These are phyloP conservation scores for Thalassiosira mediterranea DNA, from an alignment of 352 stramenopile genomes.

Conservation along the genomic window DNA sequence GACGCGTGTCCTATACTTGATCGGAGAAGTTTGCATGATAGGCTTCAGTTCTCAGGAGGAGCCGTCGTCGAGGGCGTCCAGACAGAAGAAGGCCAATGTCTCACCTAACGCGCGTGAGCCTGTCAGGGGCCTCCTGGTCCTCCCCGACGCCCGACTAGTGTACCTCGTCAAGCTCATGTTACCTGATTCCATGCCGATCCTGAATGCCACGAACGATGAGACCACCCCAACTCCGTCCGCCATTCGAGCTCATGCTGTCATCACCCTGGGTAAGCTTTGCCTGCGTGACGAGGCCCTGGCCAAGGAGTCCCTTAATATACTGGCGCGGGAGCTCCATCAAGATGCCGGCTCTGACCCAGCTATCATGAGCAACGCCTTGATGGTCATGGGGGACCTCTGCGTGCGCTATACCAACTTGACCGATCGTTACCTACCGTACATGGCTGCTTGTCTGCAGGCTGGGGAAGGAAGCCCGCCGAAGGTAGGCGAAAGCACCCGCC, in stretches of 20 bases:
- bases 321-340: conserved; percentile 91
- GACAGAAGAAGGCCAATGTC: conserved; percentile 14
- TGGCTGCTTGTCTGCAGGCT: conserved; percentile 90
- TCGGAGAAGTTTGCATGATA: conserved; percentile 76
- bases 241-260: conserved; percentile 91
- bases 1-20: conserved; percentile 61
- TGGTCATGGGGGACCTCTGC: conserved; percentile 95
- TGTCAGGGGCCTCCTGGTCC: conserved; percentile 51
- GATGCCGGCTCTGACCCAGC: conserved; percentile 82
- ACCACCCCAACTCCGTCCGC: conserved; percentile 76
- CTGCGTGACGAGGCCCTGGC: conserved; percentile 92
- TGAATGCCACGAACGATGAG: conserved; percentile 13
- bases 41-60: conserved; percentile 72
- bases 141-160: conserved; percentile 55
- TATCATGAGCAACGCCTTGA: conserved; percentile 95
- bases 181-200: conserved; percentile 50
- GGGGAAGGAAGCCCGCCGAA: conserved; percentile 36
- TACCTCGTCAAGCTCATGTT: conserved; percentile 69
- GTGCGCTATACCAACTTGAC: conserved; percentile 95
- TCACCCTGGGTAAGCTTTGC: conserved; percentile 94
- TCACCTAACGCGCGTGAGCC: conserved; percentile 31
- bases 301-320: conserved; percentile 92
- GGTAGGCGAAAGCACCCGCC: conserved; percentile 19
- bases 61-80: conserved; percentile 12
- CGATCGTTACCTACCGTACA: conserved; percentile 94